These are phyloP conservation scores for Mycena citricolor DNA, from an alignment of 1,284 basidiomycete species.

Conservation along the genomic window DNA sequence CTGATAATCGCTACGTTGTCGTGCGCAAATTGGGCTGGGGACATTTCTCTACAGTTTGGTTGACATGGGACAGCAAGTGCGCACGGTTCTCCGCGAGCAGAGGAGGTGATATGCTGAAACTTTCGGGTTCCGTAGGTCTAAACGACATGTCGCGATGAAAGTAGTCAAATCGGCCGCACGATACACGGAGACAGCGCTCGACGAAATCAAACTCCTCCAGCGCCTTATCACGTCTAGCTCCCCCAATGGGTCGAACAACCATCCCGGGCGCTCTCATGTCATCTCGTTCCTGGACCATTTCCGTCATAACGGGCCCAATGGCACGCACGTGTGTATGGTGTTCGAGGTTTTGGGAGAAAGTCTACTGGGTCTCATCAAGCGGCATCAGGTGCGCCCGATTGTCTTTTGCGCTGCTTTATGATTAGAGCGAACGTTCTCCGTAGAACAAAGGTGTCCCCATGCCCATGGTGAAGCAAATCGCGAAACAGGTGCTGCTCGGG, in stretches of 20 bases:
- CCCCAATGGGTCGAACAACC: conserved; percentile 43
- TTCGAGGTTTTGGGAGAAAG: conserved; percentile 99
- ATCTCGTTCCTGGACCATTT: conserved; percentile 98
- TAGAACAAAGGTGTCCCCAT: conserved; percentile 90
- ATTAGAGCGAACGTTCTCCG: neutral
- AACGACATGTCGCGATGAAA: conserved; percentile 97
- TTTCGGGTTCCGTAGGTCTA: conserved; percentile 57
- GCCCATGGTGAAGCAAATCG: conserved; percentile 93
- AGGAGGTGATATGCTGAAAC: conserved; percentile 14
- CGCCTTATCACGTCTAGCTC: conserved; percentile 89
- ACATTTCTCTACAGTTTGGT: conserved; percentile 95
- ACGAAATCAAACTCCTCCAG: conserved; percentile 98
- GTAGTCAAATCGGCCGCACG: conserved; percentile 97
- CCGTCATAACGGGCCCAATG: conserved; percentile 94
- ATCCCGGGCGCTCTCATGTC: conserved; percentile 81
- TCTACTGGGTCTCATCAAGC: conserved; percentile 95
- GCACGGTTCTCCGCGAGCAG: conserved; percentile 30
- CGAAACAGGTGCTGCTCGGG: conserved; percentile 93
- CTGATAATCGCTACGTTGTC: conserved; percentile 85
- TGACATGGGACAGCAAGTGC: conserved; percentile 84
- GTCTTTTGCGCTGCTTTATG: neutral
- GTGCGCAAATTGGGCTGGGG: conserved; percentile 98
- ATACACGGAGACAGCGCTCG: conserved; percentile 97
- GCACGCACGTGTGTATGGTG: conserved; percentile 98
- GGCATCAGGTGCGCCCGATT: conserved; percentile 58